Evolutionary conservation across 805 yeast species (phyloP).

Genomic region (Barnettozyma pratensis): DNA sequence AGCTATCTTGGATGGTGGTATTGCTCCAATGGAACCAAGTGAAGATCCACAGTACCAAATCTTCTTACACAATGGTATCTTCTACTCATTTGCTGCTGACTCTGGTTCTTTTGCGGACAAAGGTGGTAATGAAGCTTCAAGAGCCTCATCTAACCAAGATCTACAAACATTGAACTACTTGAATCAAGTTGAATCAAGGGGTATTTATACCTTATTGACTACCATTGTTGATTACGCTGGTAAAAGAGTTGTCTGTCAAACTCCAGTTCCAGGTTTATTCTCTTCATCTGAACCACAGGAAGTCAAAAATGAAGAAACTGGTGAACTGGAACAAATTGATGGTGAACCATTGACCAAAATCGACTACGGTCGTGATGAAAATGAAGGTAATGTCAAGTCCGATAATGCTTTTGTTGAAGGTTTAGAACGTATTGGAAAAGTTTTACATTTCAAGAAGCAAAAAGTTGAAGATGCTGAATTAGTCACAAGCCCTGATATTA

Average conservation of each 20-base stretch:
- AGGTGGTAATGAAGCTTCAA: slow-evolving; percentile 85
- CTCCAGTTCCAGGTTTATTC: slow-evolving; percentile 85
- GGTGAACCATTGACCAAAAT: slow-evolving; percentile 26
- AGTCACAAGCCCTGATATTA: slow-evolving; percentile 69
- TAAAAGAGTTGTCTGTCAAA: slow-evolving; percentile 81
- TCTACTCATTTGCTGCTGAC: slow-evolving; percentile 76
- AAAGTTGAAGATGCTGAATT: slow-evolving; percentile 45
- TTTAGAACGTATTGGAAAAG: slow-evolving; percentile 59
- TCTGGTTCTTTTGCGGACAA: slow-evolving; percentile 55
- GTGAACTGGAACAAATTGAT: slow-evolving; percentile 31
- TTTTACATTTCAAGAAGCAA: slow-evolving; percentile 75
- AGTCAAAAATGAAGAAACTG: slow-evolving; percentile 36
- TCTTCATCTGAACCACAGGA: slow-evolving; percentile 34
- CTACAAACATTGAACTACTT: slow-evolving; percentile 63
- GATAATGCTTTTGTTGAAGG: slow-evolving; percentile 49
- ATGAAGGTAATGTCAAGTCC: slow-evolving; percentile 41
- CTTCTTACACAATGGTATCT: slow-evolving; percentile 75
- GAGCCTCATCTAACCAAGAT: slow-evolving; percentile 76
- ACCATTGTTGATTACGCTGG: slow-evolving; percentile 90
- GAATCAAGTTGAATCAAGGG: slow-evolving; percentile 58
- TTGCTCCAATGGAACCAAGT: slow-evolving; percentile 75
- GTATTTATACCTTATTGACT: slow-evolving; percentile 69
- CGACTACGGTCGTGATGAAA: slow-evolving; percentile 69
- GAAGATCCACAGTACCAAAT: slow-evolving; percentile 60
- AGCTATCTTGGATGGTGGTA: slow-evolving; percentile 66